A percentile compares a stretch with the other conserved stretches of the same genome.
Conservation (phyloP, 2,329 filamentous ascomycete species). For the Colletotrichum endophyticum region DNA sequence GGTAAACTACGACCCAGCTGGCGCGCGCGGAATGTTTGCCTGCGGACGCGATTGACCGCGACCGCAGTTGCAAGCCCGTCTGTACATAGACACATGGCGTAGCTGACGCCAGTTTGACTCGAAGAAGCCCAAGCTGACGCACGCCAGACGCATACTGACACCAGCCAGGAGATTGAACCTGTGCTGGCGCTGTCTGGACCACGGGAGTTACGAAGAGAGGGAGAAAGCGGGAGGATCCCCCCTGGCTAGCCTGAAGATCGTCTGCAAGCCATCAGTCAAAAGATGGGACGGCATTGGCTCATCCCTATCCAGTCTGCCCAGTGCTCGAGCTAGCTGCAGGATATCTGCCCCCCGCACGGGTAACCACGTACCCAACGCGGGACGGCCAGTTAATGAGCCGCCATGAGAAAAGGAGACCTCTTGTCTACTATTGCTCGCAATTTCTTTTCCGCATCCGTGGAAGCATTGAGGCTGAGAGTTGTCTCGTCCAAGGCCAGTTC, state of each 20-base stretch:
- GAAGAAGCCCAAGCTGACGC: not conserved
- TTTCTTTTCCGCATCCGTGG: not conserved
- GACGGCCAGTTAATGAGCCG: not conserved
- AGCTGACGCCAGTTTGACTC: not conserved
- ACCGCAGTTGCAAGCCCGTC: not conserved
- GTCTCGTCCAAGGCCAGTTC: not conserved
- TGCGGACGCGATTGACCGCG: not conserved
- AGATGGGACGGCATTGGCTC: not conserved
- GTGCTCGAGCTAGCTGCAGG: not conserved
- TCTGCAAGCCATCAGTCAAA: not conserved
- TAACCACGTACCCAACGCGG: not conserved
- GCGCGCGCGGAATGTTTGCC: not conserved
- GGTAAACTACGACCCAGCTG: not conserved
- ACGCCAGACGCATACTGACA: not conserved
- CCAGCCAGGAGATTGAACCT: not conserved
- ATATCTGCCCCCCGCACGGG: not conserved
- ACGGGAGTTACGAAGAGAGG: not conserved
- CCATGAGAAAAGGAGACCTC: not conserved
- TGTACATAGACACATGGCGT: not conserved
- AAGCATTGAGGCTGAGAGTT: not conserved
- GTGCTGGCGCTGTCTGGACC: not conserved
- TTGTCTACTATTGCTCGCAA: not conserved
- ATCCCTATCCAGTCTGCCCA: not conserved
- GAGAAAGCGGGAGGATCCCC: not conserved
- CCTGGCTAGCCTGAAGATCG: slow-evolving; percentile 4